Conservation (phyloP, 139 green algal species). For the Coelastrella sp. region DNA sequence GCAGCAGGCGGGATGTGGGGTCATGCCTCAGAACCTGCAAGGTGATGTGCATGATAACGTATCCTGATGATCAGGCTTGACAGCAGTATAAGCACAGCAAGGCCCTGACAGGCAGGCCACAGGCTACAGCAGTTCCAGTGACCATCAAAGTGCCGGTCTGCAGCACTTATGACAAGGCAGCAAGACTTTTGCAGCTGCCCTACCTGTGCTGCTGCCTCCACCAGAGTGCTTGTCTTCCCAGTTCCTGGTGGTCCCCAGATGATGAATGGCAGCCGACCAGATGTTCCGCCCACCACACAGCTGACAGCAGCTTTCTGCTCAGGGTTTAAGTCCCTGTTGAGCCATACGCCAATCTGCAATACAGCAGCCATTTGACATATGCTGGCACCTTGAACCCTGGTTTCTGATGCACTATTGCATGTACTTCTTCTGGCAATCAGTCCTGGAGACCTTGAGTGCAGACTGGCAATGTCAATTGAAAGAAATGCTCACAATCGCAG, state of each 20-base stretch:
- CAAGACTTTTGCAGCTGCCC: not conserved
- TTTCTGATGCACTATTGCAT: too few species aligned
- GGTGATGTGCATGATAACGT: not conserved
- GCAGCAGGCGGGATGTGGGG: constrained; percentile 42
- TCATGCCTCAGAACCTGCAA: constrained; percentile 46
- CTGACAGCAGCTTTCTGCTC: constrained; percentile 56
- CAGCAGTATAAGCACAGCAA: too few species aligned
- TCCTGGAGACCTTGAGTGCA: too few species aligned
- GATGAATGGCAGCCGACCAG: constrained; percentile 54
- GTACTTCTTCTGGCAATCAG: too few species aligned
- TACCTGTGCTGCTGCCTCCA: constrained; percentile 62
- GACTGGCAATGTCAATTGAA: too few species aligned
- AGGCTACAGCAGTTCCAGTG: not conserved
- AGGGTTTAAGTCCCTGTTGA: constrained; percentile 43
- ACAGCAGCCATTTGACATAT: not conserved
- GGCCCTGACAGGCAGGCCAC: too few species aligned
- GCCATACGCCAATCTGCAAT: not conserved
- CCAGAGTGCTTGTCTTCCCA: constrained; percentile 60
- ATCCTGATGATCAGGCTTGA: too few species aligned
- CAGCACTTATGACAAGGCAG: too few species aligned
- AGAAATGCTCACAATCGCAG: too few species aligned
- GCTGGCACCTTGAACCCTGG: not conserved
- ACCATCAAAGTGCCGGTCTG: not conserved
- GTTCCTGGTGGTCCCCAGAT: constrained; percentile 65
- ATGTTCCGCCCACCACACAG: constrained; percentile 41